Evolutionary conservation across 257 asterid genomes (phyloP).

Genomic region (Coffea eugenioides): DNA sequence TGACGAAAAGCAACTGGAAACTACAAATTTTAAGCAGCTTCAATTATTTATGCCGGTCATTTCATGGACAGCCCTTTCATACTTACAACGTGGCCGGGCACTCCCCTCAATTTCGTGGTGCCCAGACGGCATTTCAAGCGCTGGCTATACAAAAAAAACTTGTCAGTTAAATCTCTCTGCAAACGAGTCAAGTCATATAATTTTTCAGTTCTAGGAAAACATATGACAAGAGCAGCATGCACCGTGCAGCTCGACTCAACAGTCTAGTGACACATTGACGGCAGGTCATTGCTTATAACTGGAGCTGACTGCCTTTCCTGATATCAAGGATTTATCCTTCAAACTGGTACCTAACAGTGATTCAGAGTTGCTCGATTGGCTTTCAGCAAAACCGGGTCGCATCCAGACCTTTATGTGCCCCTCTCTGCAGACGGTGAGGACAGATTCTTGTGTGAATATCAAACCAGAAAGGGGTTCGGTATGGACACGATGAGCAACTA

Average conservation of each 20-base stretch:
- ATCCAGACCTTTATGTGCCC: constrained; percentile 93
- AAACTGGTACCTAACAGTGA: constrained; percentile 43
- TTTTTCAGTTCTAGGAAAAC: constrained; percentile 26
- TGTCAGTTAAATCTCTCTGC: constrained; percentile 49
- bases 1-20: constrained; percentile 1
- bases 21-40: constrained; percentile 24
- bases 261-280: neutral
- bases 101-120: constrained; percentile 32
- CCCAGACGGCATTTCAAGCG: constrained; percentile 41
- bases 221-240: constrained; percentile 20
- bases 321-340: constrained; percentile 49
- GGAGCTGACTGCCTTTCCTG: constrained; percentile 50
- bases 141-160: constrained; percentile 55
- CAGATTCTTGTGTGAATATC: constrained; percentile 77
- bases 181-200: constrained; percentile 32
- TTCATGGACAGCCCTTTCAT: constrained; percentile 41
- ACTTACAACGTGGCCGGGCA: constrained; percentile 59
- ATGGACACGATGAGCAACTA: constrained; percentile 89
- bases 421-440: constrained; percentile 81
- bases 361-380: constrained; percentile 59
- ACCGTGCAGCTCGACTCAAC: constrained; percentile 8
- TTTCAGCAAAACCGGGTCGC: constrained; percentile 71
- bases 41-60: constrained; percentile 45
- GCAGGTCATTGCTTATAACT: constrained; percentile 50
- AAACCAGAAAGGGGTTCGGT: constrained; percentile 93